Base-by-base conservation (phyloP, 495 filamentous ascomycete species). In the Neurospora intermedia region DNA sequence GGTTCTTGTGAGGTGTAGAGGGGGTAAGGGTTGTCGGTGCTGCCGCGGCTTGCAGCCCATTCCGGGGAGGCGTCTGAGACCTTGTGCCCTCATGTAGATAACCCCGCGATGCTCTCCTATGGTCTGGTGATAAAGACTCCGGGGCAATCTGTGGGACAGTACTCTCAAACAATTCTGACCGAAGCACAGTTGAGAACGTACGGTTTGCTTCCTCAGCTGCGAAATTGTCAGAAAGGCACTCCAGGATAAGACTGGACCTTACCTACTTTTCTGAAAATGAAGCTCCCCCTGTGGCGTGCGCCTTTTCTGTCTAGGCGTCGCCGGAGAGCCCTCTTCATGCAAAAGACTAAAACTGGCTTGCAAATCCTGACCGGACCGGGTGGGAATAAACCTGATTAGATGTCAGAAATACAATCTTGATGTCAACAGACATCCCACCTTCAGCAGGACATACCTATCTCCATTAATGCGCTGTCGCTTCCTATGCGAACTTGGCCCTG, bases 1-100 rank as follows among this genome's bases (percentile, higher is more conserved):
- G 89, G 78, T 98, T 98, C 83, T 98, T 98, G 80, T 97, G 94
- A 4, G 96, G 96, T 9, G 96, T 98, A 6, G 94, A 94, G 0
- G 96, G 96, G 4, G 94, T 97, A 59, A 96, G 85, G 69, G 86
- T 89, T 6, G 91, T 84, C 18, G 91, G 88, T 31, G 91, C 82
- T 43, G 87, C 84, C 15, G 89, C 85, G 35, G 87, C 82, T 39
- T 85, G 82, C 8, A 66, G 31, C 16, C 86, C 78, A 77, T 90
- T 90, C 43, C 85, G 89, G 8, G 96, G 93, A 40, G 94, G 93
- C 11, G 94, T 97, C 73, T 91, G 90, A 45, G 93, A 91, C 76
- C 93, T 87, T 70, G 88, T 91, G 31, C 89, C 89, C 78, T 93
- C 90, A 75, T 89, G 88, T 46, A 87, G 83, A 43, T 87, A 88